These are phyloP conservation scores for Mariannaea elegans DNA, from an alignment of 2,329 filamentous ascomycete species.

Conservation along the genomic window DNA sequence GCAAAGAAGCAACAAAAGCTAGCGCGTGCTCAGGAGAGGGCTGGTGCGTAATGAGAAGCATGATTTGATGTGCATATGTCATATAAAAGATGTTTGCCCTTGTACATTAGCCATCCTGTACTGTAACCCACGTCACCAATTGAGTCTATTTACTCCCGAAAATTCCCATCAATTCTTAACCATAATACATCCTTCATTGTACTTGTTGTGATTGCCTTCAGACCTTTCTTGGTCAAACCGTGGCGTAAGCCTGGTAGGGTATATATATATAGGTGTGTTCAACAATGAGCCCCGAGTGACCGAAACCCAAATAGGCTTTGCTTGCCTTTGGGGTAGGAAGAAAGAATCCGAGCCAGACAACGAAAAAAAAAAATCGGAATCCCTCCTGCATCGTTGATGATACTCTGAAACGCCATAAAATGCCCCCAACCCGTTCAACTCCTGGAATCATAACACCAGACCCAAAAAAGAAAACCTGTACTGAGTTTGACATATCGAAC, in stretches of 20 bases:
- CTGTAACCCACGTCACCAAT: slow-evolving; percentile 2
- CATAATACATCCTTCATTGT: slow-evolving; percentile 16
- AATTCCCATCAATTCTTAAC: slow-evolving; percentile 6
- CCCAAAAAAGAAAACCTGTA: slow-evolving; percentile 8
- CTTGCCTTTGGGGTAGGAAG: slow-evolving; percentile 2
- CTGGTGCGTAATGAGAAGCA: slow-evolving; percentile 31
- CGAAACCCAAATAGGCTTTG: background rate
- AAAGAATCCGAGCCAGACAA: background rate
- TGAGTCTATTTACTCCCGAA: slow-evolving; percentile 13
- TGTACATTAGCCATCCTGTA: slow-evolving; percentile 31
- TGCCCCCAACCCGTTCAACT: slow-evolving; percentile 34
- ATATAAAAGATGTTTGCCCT: slow-evolving; percentile 8
- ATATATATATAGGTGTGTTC: slow-evolving; percentile 14
- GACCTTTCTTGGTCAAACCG: slow-evolving; percentile 8
- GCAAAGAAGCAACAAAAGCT: slow-evolving; percentile 74
- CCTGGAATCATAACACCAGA: slow-evolving; percentile 21
- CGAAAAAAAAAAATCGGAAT: slow-evolving; percentile 19
- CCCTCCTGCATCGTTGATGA: slow-evolving; percentile 31
- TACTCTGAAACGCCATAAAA: slow-evolving; percentile 35
- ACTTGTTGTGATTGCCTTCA: slow-evolving; percentile 10
- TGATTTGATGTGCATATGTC: slow-evolving; percentile 18
- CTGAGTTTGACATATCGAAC: background rate
- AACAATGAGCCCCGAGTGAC: slow-evolving; percentile 7
- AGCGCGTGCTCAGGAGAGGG: slow-evolving; percentile 56
- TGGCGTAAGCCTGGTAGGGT: slow-evolving; percentile 20